Evolutionary conservation across 345 rosid genomes (phyloP).

Genomic region (Citrus hindsii): DNA sequence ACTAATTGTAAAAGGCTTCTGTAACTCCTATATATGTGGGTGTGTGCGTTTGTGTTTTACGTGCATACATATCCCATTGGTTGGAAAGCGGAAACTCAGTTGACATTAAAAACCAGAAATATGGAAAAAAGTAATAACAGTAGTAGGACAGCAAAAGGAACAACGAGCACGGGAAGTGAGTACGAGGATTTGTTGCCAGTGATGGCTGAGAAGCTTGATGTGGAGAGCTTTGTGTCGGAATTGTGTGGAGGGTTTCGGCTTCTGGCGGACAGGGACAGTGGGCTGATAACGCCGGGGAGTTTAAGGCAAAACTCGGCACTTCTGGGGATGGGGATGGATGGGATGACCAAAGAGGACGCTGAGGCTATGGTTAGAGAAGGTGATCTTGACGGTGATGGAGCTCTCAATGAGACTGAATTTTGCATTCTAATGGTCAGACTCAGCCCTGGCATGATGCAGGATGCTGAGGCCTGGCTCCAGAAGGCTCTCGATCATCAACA

Average conservation of each 20-base stretch:
- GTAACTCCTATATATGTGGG: no score
- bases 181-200: slow-evolving; percentile 72
- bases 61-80: no score
- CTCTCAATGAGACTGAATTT: slow-evolving; percentile 70
- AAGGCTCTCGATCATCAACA: slow-evolving; percentile 52
- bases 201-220: slow-evolving; percentile 91
- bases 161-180: slow-evolving; percentile 15
- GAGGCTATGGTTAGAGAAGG: slow-evolving; percentile 82
- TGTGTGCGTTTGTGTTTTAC: no score
- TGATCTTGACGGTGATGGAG: slow-evolving; percentile 79
- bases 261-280: slow-evolving; percentile 54
- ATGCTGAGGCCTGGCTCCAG: slow-evolving; percentile 71
- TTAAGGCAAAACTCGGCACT: slow-evolving; percentile 59
- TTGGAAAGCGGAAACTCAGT: no score
- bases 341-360: slow-evolving; percentile 70
- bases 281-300: slow-evolving; percentile 66
- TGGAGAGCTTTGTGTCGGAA: slow-evolving; percentile 70
- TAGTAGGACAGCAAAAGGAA: neutral
- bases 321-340: slow-evolving; percentile 76
- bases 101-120: neutral
- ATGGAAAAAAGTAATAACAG: slow-evolving; percentile 23
- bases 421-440: slow-evolving; percentile 89
- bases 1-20: no score
- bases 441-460: slow-evolving; percentile 83
- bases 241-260: slow-evolving; percentile 79